Base-by-base conservation (phyloP, 306 rosid species). In the Alnus glutinosa region DNA sequence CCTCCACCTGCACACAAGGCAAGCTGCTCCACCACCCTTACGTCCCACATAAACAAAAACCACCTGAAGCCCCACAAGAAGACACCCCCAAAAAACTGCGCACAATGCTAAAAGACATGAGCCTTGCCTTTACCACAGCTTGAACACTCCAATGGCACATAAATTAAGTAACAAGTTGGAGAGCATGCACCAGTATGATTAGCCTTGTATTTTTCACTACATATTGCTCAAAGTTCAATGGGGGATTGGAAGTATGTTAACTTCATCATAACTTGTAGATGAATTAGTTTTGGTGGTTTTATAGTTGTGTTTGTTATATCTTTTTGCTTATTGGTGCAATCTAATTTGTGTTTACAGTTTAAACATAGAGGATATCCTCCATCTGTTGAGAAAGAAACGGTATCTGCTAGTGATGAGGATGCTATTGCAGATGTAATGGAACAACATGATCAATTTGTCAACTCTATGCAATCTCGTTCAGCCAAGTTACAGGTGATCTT, bases 381-480 rank as follows among this genome's bases (percentile, higher is more conserved):
- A 58, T 85, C 92, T 51, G 55, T 89, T 14, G 97, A 91, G 86
- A 95, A 89, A 80, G 97, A 93, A 67, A 89, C 91, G 1, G 85
- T 85, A 69, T 87, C 98, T 77, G 89, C 90, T 63, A 90, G 92
- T 30, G 99, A 93, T 77, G 99, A 91, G 83, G 98, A 91, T 88
- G 88, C 86, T 44, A 89, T 95, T 73, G 90, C 91, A 47, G 90
- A 89, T 87, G 77, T 95, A 78, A 85, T 95, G 89, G 93, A 93
- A 78, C 95, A 86, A 44, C 99, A 95, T 55, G 86, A 90, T 59
- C 96, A 89, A 63, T 95, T 95, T 82, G 85, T 93, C 83, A 90
- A 85, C 81, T 88, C 96, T 75, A 91, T 93, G 98, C 97, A 93
- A 69, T 90, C 91, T 64, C 99, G 99, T 79, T 89, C 93, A 67